Conservation (phyloP, 2,329 filamentous ascomycete species). For the Triangularia setosa region DNA sequence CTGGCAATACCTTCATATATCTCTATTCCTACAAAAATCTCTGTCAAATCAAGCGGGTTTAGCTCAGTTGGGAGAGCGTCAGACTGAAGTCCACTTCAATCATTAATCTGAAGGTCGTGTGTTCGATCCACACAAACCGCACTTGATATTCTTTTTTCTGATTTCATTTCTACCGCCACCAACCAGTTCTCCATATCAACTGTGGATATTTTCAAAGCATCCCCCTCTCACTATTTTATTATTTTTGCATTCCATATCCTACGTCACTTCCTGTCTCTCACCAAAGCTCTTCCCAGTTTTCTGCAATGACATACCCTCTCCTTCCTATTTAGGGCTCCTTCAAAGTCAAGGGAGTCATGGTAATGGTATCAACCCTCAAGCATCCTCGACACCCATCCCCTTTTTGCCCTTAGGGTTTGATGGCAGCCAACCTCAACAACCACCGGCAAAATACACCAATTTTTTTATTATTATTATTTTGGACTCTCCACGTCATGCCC, state of each 20-base stretch:
- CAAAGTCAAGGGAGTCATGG: not conserved
- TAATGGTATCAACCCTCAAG: not conserved
- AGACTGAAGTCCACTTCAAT: constrained; percentile 9
- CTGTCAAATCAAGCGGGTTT: constrained; percentile 1
- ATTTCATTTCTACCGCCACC: not conserved
- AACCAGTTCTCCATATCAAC: not conserved
- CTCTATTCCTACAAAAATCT: not conserved
- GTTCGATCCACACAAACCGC: constrained; percentile 12
- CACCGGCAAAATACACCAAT: not conserved
- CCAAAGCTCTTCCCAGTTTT: not conserved
- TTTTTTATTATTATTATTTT: not conserved
- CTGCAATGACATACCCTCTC: not conserved
- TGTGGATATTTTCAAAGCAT: not conserved
- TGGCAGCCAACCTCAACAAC: not conserved
- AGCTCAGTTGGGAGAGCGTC: constrained; percentile 11
- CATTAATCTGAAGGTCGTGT: constrained; percentile 10
- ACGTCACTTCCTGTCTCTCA: not conserved
- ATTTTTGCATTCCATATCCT: not conserved
- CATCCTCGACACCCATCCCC: not conserved
- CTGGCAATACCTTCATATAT: not conserved
- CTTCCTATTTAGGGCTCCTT: not conserved
- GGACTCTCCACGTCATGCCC: not conserved
- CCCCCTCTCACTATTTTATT: not conserved
- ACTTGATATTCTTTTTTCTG: not conserved
- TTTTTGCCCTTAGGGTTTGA: not conserved